Conservation (phyloP, 192 early-diverging fungal genomes). For the Mycoemilia scoparia region DNA sequence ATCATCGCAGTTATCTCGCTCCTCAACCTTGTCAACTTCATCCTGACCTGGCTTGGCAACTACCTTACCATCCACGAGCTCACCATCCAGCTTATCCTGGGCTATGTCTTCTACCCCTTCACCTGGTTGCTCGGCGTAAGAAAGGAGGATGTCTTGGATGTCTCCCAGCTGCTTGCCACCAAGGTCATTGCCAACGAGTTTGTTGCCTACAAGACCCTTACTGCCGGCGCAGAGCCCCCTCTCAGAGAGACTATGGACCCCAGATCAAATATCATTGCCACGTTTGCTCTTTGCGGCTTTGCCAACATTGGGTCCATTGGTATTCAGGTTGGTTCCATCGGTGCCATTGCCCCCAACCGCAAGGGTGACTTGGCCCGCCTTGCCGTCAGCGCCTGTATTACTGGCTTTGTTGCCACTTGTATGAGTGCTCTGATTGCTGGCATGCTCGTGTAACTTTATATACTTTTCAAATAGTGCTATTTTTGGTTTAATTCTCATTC, state of each 20-base stretch:
- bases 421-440: constrained; percentile 69
- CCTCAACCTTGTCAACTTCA: constrained; percentile 44
- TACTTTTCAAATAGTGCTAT: not conserved
- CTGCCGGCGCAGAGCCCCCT: constrained; percentile 4
- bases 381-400: constrained; percentile 59
- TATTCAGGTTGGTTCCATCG: constrained; percentile 57
- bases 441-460: constrained; percentile 25
- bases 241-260: constrained; percentile 18
- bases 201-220: constrained; percentile 44
- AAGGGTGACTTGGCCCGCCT: constrained; percentile 50
- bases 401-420: constrained; percentile 61
- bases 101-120: constrained; percentile 62
- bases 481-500: not conserved
- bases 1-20: constrained; percentile 61
- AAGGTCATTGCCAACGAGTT: constrained; percentile 82
- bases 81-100: constrained; percentile 47
- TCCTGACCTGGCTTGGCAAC: constrained; percentile 51
- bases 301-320: constrained; percentile 73
- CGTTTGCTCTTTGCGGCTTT: constrained; percentile 76
- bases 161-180: constrained; percentile 46
- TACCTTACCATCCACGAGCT: constrained; percentile 37
- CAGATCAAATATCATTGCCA: constrained; percentile 33
- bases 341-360: constrained; percentile 53
- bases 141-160: constrained; percentile 25
- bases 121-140: constrained; percentile 53